These are phyloP conservation scores for Yamadazyma laniorum DNA, from an alignment of 805 yeast species.

Conservation along the genomic window DNA sequence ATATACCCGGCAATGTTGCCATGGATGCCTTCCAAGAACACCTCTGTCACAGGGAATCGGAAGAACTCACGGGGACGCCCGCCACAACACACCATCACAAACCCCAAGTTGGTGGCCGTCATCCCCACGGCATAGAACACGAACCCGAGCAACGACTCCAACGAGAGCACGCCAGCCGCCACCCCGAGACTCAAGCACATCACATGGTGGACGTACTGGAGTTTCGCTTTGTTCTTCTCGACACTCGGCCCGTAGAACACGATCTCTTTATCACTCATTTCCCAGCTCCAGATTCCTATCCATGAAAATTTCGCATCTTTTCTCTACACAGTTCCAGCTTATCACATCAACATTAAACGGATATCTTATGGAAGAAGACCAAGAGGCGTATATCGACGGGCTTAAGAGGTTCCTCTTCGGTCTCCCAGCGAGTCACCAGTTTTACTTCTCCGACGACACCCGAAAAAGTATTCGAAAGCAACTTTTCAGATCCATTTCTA, in stretches of 20 bases:
- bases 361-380: not conserved
- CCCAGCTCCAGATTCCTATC: not conserved
- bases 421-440: slow-evolving; percentile 29
- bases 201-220: slow-evolving; percentile 35
- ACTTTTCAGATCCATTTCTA: slow-evolving; percentile 31
- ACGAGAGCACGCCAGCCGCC: slow-evolving; percentile 39
- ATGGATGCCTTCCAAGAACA: slow-evolving; percentile 32
- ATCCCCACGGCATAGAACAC: slow-evolving; percentile 34
- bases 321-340: not conserved
- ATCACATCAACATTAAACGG: too few relatives aligned
- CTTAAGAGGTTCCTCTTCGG: slow-evolving; percentile 33
- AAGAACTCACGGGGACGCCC: slow-evolving; percentile 26
- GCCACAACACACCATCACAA: slow-evolving; percentile 32
- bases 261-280: slow-evolving; percentile 11
- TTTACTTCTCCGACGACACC: slow-evolving; percentile 23
- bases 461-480: slow-evolving; percentile 28
- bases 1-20: slow-evolving; percentile 38
- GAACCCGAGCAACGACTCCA: slow-evolving; percentile 38
- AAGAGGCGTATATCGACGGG: not conserved
- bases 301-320: slow-evolving; percentile 4
- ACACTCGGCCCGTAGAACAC: slow-evolving; percentile 27
- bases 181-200: slow-evolving; percentile 38
- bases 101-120: slow-evolving; percentile 28
- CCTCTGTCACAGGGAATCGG: slow-evolving; percentile 29
- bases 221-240: slow-evolving; percentile 28